Base-by-base conservation (phyloP, 140 eudicot species). In the Bidens hawaiensis region DNA sequence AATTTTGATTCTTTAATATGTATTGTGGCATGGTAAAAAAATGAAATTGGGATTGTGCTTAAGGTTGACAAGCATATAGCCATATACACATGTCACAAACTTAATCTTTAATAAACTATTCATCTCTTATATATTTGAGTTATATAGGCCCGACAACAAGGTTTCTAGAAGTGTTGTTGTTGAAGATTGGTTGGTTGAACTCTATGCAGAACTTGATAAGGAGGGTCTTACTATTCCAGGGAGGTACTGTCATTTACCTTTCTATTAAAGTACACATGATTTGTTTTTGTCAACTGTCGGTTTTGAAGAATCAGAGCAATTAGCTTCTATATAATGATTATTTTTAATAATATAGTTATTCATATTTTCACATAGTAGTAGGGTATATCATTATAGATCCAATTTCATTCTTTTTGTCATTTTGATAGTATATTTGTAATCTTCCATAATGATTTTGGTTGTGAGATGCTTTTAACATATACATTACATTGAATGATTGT, bases 201-300 rank as follows among this genome's bases (percentile, higher is more conserved):
- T 86, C 57, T 57, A 58, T 48, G 33, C 41, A 4, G 87, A 86
- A 70, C 79, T 83, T 13, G 76, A 75, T 26, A 78, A 76, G 70
- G 76, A 83, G 80, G 91, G 88, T 47, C 62, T 86, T 47, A 63
- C 57, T 42, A 38, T 87, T 53, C 82, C 95, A 53, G 91, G 70
- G 22, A 83, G 95, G 91, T 83, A 68, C 38, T n/a, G n/a, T 49
- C 28, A 49, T n/a, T n/a, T n/a, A n/a, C 27, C 19, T 15, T 41
- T 46, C 45, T 11, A 45, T 31, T 42, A 18, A 51, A 34, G 53
- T 10, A 21, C 22, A n/a, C 13, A 49, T 21, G 21, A 49, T 15
- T 26, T 71, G 36, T 41, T 64, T 56, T 68, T 43, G 47, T 43
- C 16, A 27, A 12, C 41, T 30, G 2, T 19, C 28, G 19, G 9